These are phyloP conservation scores for Paramecium sonneborni DNA, from an alignment of 73 alveolate genomes.

Conservation along the genomic window DNA sequence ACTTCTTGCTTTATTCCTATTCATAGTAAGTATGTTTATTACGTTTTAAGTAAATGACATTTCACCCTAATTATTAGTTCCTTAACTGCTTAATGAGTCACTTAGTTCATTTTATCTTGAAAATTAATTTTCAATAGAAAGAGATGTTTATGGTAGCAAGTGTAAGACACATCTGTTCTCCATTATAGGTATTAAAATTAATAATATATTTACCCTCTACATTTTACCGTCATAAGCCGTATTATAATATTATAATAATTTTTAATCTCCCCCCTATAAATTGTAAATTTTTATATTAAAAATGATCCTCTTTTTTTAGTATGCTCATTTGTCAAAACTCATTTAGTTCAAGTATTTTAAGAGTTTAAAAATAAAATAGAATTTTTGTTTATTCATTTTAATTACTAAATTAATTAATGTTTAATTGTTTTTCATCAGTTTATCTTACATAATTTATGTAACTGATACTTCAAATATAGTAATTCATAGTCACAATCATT, in stretches of 20 bases:
- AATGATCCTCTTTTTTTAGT: background rate
- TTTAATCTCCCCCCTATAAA: constrained; percentile 13
- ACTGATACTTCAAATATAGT: background rate
- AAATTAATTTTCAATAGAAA: background rate
- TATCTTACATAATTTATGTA: background rate
- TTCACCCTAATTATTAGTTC: background rate
- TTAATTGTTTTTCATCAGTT: background rate
- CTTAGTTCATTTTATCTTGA: background rate
- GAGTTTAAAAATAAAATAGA: background rate
- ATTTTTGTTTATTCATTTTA: background rate
- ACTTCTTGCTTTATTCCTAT: background rate
- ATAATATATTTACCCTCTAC: background rate
- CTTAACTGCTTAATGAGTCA: constrained; percentile 35
- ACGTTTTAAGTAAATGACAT: background rate
- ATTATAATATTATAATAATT: background rate
- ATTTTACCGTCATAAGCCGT: constrained; percentile 45
- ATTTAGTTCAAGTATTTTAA: background rate
- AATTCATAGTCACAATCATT: too few species aligned
- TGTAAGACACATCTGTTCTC: constrained; percentile 8
- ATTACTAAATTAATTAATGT: background rate
- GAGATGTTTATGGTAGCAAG: background rate
- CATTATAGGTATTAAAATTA: constrained; percentile 6
- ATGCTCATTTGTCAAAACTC: background rate
- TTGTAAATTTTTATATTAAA: background rate
- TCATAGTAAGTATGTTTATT: background rate